Evolutionary conservation across 1,284 basidiomycete species (phyloP).

Genomic region (Sporisorium iseilematis-ciliati): DNA sequence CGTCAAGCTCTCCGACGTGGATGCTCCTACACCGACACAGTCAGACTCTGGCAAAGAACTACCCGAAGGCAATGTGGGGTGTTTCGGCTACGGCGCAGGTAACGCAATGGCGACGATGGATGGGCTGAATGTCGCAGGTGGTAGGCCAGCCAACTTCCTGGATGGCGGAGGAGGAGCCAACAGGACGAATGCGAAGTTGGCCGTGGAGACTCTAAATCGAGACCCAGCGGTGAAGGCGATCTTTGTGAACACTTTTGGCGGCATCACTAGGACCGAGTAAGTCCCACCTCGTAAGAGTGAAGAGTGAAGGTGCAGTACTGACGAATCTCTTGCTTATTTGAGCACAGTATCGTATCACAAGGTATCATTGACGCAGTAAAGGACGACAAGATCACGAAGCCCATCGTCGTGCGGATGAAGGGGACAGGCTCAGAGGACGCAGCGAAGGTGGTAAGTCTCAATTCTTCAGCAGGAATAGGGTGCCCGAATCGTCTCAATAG

Average conservation of each 20-base stretch:
- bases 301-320: not conserved
- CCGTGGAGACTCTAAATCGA: conserved; percentile 56
- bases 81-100: conserved; percentile 62
- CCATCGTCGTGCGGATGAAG: conserved; percentile 56
- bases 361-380: conserved; percentile 57
- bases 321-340: not conserved
- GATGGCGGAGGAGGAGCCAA: conserved; percentile 62
- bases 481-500: not conserved
- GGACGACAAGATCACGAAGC: conserved; percentile 54
- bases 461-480: not conserved
- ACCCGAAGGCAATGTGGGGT: conserved; percentile 53
- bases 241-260: conserved; percentile 61
- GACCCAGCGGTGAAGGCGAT: conserved; percentile 56
- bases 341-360: conserved; percentile 46
- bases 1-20: conserved; percentile 46
- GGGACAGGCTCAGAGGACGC: conserved; percentile 56
- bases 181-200: conserved; percentile 48
- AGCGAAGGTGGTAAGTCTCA: conserved; percentile 20
- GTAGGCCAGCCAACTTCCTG: conserved; percentile 58
- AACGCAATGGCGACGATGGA: conserved; percentile 64
- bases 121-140: conserved; percentile 51
- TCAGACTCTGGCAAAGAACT: not conserved
- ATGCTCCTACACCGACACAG: conserved; percentile 21
- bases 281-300: not conserved
- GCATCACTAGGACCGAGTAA: conserved; percentile 52